Conservation (phyloP, 306 rosid species). For the Cicer judaicum region DNA sequence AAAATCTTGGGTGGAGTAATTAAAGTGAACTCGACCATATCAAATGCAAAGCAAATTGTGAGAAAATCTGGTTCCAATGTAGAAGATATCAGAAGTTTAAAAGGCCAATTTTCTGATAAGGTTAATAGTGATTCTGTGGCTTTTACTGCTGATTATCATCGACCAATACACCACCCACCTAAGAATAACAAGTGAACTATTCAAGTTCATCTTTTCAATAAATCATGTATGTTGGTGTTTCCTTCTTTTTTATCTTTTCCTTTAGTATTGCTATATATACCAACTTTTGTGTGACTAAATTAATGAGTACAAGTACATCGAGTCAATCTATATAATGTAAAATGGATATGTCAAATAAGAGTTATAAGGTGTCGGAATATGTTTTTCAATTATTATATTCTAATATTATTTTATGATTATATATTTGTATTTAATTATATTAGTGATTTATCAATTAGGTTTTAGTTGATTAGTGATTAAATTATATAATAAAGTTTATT, state of each 20-base stretch:
- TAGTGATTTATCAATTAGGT: no score
- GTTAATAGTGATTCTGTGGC: conserved; percentile 43
- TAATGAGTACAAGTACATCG: no score
- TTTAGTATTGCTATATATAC: not conserved
- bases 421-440: no score
- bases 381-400: no score
- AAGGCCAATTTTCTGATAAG: conserved; percentile 34
- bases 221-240: no score
- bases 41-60: conserved; percentile 14
- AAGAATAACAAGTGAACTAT: conserved; percentile 53
- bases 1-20: conserved; percentile 31
- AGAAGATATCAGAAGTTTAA: conserved; percentile 11
- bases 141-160: conserved; percentile 60
- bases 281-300: conserved; percentile 18
- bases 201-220: conserved; percentile 8
- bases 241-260: not conserved
- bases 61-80: not conserved
- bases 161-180: conserved; percentile 66
- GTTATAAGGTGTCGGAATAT: no score
- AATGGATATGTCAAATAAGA: no score
- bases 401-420: no score
- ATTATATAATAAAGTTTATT: no score
- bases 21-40: conserved; percentile 17
- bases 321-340: no score
- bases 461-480: no score